Conservation (phyloP, 208 protist genomes). For the Leishmania martiniquensis region DNA sequence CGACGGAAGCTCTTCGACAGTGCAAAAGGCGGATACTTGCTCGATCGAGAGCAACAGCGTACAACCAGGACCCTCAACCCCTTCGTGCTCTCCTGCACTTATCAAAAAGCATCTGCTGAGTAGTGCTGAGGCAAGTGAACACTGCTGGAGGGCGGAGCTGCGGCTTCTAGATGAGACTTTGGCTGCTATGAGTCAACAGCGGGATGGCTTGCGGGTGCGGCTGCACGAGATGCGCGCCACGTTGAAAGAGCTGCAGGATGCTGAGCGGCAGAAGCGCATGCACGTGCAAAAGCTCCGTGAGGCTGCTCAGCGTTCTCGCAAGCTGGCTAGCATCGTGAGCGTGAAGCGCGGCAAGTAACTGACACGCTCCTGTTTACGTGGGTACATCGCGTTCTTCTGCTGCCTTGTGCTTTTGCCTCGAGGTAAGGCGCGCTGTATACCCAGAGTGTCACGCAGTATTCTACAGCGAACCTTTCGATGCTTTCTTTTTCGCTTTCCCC, state of each 20-base stretch:
- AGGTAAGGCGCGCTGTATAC: neutral
- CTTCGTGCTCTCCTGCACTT: neutral
- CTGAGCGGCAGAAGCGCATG: constrained; percentile 40
- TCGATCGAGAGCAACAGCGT: neutral
- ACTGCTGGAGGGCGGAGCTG: constrained; percentile 31
- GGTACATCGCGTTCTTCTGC: neutral
- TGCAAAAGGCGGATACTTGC: neutral
- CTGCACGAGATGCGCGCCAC: constrained; percentile 22
- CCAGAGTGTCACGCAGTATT: neutral
- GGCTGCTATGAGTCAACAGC: constrained; percentile 27
- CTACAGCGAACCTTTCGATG: neutral
- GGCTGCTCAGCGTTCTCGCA: constrained; percentile 24
- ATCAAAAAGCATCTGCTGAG: constrained; percentile 22
- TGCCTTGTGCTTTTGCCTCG: neutral
- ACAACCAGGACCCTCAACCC: neutral
- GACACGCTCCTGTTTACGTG: neutral
- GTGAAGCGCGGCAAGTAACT: constrained; percentile 17
- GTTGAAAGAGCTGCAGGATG: constrained; percentile 35
- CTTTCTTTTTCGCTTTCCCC: neutral
- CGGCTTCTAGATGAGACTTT: constrained; percentile 35
- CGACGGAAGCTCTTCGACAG: neutral
- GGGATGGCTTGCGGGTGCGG: constrained; percentile 23
- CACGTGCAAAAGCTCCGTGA: constrained; percentile 47
- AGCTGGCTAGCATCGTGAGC: constrained; percentile 7
- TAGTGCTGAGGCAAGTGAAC: constrained; percentile 13